Evolutionary conservation across 1,284 basidiomycete species (phyloP).

Genomic region (Naganishia albida): DNA sequence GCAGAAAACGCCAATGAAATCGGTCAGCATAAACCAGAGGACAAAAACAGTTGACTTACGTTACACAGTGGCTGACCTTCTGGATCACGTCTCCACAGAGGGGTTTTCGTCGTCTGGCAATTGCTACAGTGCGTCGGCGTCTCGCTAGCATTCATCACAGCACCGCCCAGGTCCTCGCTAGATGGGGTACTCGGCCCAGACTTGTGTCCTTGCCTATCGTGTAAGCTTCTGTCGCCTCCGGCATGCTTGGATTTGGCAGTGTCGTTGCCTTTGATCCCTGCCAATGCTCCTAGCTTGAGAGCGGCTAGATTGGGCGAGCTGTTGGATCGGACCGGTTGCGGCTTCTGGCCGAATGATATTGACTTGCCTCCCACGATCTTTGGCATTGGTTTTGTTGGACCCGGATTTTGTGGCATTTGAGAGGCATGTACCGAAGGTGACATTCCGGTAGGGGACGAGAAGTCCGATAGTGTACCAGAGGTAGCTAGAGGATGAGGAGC

Average conservation of each 20-base stretch:
- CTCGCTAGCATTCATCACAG: slow-evolving; percentile 57
- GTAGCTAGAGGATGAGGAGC: slow-evolving; percentile 56
- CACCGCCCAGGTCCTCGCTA: slow-evolving; percentile 36
- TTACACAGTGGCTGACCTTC: slow-evolving; percentile 90
- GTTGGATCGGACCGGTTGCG: slow-evolving; percentile 45
- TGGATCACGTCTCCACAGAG: slow-evolving; percentile 90
- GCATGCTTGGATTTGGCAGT: no score
- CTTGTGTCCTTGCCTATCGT: slow-evolving; percentile 6
- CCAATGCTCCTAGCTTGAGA: slow-evolving; percentile 35
- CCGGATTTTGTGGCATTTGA: slow-evolving; percentile 7
- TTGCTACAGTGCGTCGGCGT: slow-evolving; percentile 85
- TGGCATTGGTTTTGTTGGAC: slow-evolving; percentile 40
- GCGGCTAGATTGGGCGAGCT: slow-evolving; percentile 51
- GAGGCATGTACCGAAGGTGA: slow-evolving; percentile 37
- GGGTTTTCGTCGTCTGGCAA: slow-evolving; percentile 93
- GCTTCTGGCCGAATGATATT: slow-evolving; percentile 28
- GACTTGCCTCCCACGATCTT: slow-evolving; percentile 43
- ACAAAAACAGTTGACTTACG: slow-evolving; percentile 44
- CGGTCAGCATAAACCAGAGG: slow-evolving; percentile 7
- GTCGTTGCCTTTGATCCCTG: background rate
- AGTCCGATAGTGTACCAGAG: slow-evolving; percentile 23
- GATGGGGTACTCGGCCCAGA: slow-evolving; percentile 38
- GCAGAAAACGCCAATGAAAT: slow-evolving; percentile 54
- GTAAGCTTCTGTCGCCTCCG: background rate
- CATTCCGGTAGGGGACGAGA: slow-evolving; percentile 30